These are phyloP conservation scores for Nemania sp. DNA, from an alignment of 2,329 filamentous ascomycete species.

Conservation along the genomic window DNA sequence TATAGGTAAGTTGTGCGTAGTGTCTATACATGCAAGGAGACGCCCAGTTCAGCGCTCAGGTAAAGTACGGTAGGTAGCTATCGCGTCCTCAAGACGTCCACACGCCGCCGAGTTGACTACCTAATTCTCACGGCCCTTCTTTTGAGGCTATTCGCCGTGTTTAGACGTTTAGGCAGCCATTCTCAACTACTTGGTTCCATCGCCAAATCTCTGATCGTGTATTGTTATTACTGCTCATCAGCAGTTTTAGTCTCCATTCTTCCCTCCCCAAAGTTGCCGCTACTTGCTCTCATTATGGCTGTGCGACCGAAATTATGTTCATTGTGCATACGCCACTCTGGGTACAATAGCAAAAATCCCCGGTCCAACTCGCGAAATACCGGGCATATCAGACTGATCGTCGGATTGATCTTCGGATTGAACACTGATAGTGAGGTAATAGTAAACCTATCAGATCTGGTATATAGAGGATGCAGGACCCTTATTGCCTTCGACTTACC, in stretches of 20 bases:
- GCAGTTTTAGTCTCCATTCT: neutral
- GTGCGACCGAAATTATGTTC: neutral
- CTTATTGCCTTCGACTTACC: slow-evolving; percentile 27
- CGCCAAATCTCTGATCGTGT: too few relatives aligned
- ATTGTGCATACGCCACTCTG: neutral
- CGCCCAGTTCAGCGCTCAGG: neutral
- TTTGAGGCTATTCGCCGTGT: too few relatives aligned
- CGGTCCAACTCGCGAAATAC: neutral
- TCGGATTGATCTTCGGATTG: slow-evolving; percentile 12
- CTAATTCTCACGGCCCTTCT: too few relatives aligned
- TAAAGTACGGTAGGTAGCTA: too few relatives aligned
- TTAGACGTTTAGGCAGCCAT: too few relatives aligned
- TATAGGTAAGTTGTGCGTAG: too few relatives aligned
- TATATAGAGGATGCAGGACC: slow-evolving; percentile 25
- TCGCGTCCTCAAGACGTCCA: too few relatives aligned
- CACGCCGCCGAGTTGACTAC: too few relatives aligned
- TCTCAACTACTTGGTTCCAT: too few relatives aligned
- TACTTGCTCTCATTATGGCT: neutral
- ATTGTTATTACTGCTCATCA: neutral
- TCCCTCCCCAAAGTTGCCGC: neutral
- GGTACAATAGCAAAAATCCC: neutral
- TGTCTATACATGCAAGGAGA: slow-evolving; percentile 8
- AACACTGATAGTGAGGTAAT: neutral
- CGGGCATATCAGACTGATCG: too few relatives aligned
- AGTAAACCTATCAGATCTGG: slow-evolving; percentile 17